phyloP scores from a whole-genome alignment of 768 basidiomycete genomes.

The Postia placenta region DNA sequence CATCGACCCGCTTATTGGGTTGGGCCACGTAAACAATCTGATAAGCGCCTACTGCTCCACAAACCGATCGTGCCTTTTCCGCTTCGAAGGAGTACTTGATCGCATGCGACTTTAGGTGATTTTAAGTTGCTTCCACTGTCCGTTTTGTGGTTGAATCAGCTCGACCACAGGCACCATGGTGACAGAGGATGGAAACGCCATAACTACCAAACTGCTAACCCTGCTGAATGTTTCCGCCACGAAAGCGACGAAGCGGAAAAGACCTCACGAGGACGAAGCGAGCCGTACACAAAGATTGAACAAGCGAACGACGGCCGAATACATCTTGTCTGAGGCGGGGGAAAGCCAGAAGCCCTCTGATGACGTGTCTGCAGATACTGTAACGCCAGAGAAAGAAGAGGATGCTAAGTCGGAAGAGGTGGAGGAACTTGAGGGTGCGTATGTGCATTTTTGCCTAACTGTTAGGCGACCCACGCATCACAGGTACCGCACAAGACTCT shows the following conservation, averaged over 20 bases:
- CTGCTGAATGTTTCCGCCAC: conserved; percentile 86
- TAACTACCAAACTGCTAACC: conserved; percentile 78
- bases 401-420: conserved; percentile 17
- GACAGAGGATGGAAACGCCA: conserved; percentile 36
- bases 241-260: conserved; percentile 56
- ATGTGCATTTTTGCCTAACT: neutral
- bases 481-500: conserved; percentile 29
- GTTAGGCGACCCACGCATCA: neutral
- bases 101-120: neutral
- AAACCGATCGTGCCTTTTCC: too few relatives aligned
- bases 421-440: conserved; percentile 13
- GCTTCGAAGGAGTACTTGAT: neutral
- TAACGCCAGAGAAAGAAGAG: conserved; percentile 13
- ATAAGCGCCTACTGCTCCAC: too few relatives aligned
- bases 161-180: conserved; percentile 18
- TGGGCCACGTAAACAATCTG: too few relatives aligned
- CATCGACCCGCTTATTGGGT: conserved; percentile 44
- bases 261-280: conserved; percentile 30
- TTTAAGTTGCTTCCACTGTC: neutral
- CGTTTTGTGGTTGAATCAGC: too few relatives aligned
- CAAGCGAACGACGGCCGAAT: conserved; percentile 46
- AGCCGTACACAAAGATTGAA: conserved; percentile 53
- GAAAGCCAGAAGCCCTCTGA: neutral
- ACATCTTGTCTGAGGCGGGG: conserved; percentile 6
- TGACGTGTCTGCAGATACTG: conserved; percentile 13